Evolutionary conservation across 1,284 basidiomycete species (phyloP).

Genomic region (Moniliophthora roreri): DNA sequence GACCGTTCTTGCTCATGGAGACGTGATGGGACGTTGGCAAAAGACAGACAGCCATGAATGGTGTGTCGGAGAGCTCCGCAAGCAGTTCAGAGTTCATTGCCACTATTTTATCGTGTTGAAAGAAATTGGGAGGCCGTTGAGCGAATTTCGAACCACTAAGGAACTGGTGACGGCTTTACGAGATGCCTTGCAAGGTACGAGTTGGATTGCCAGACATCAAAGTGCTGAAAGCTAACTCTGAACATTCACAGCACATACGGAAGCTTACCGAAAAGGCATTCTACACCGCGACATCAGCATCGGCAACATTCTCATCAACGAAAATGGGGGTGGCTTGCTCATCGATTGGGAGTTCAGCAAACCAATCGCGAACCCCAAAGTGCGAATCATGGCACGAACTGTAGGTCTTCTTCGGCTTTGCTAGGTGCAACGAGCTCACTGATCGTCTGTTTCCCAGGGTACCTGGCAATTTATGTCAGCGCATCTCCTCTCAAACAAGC

Average conservation of each 20-base stretch:
- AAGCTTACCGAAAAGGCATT: not conserved
- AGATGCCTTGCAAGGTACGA: constrained; percentile 5
- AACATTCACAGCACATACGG: constrained; percentile 1
- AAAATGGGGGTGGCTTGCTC: not conserved
- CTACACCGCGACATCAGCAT: constrained; percentile 7
- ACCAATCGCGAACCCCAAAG: not conserved
- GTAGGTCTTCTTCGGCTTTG: not conserved
- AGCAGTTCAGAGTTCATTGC: not conserved
- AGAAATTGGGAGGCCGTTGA: constrained; percentile 11
- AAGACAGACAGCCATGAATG: not conserved
- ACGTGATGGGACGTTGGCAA: constrained; percentile 10
- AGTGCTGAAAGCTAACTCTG: not conserved
- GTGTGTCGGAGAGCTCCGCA: constrained; percentile 1
- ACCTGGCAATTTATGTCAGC: constrained; percentile 9
- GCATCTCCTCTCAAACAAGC: not conserved
- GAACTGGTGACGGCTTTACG: not conserved
- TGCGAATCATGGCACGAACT: not conserved
- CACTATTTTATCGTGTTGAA: constrained; percentile 18
- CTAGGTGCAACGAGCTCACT: not conserved
- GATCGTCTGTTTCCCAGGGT: not conserved
- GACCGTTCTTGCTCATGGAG: constrained; percentile 10
- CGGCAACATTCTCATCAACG: constrained; percentile 5
- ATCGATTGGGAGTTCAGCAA: constrained; percentile 10
- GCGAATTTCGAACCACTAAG: not conserved
- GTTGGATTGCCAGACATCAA: not conserved